Base-by-base conservation (phyloP, 805 yeast species). In the Kuraishia borneana region DNA sequence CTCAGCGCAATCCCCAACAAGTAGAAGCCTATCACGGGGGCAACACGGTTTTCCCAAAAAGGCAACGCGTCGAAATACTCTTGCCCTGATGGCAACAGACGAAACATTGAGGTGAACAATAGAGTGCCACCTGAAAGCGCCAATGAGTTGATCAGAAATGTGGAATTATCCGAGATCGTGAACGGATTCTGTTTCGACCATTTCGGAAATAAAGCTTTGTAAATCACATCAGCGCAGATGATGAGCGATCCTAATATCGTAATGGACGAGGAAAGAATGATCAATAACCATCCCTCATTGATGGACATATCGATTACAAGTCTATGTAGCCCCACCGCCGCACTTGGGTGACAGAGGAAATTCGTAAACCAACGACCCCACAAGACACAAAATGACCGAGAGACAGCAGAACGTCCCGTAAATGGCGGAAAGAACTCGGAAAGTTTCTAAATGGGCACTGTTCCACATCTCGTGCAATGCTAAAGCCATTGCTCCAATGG, bases 101-200 rank as follows among this genome's bases (percentile, higher is more conserved):
- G 70, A 58, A 73, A 81, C 33, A 89, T 56, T 0, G 95, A 72
- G 0, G 96, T 85, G 47, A 87, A 73, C 2, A 79, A 38, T 53
- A 89, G 65, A 18, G 94, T 83, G 0, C 98, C 97, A 0, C 89
- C 65, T 42, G 88, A 76, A 33, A 88, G 56, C 0, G 92, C 71
- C 20, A 89, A 65, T 2, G 94, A 80, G 22, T 76, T 76, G 26
- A 83, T 76, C 40, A 89, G 65, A 49, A 88, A 76, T 10, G 58
- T 54, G 25, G 78, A 71, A 49, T 80, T 77, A 36, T 70, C 68
- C 35, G 69, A 65, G 29, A 82, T 63, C 26, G 66, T 58, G 50
- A 81, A 76, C 1, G 68, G 66, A 41, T 59, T 56, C 29, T 44
- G 46, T 6, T 39, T 42, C 2, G 70, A 68, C 36, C 60, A 41